Base-by-base conservation (phyloP, 2,329 filamentous ascomycete species). In the Colletotrichum sidae region DNA sequence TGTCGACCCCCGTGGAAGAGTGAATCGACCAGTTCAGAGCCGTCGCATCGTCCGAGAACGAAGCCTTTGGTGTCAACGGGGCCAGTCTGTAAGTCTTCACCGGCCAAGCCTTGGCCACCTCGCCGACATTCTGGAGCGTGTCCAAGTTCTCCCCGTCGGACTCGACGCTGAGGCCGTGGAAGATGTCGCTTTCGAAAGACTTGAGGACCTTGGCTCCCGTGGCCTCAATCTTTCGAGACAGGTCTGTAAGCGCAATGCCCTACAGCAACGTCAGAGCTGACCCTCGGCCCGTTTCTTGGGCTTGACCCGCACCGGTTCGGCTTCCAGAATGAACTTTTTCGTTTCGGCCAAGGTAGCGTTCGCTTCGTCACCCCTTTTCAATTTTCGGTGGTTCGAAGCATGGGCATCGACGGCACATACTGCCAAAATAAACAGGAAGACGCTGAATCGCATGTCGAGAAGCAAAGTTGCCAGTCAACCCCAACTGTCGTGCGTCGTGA, bases 161-260 rank as follows among this genome's bases (percentile, higher is more conserved):
- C 51, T 78, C 72, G 10, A 80, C 51, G 12, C 73, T 70, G 35
- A 78, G 66, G 2, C 78, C 78, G 6, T 68, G 70, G 46, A 80
- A 80, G 33, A 79, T 61, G 56, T 78, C 75, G 39, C 54, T 64
- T 11, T 58, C 42, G 5, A 70, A 72, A 2, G 67, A 66, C 11
- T 67, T 70, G 25, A 69, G 49, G 8, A 72, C 39, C 7, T 41
- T 70, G 11, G 55, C 55, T 7, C 70, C 69, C 4, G 50, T 55
- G 1, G 60, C 60, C 37, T 65, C 59, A 9, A 71, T 57, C 25
- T 68, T 69, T 9, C 37, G 53, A 1, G 59, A 45, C 3, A 72
- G 45, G 7, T 55, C 55, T n/a, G 68, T 50, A 2, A 72, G 17
- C 10, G 60, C 54, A 13, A 33, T 52, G 2, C 61, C 67, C 68